phyloP scores from a whole-genome alignment of 352 stramenopile species.

The Phytophthora tentaculata region DNA sequence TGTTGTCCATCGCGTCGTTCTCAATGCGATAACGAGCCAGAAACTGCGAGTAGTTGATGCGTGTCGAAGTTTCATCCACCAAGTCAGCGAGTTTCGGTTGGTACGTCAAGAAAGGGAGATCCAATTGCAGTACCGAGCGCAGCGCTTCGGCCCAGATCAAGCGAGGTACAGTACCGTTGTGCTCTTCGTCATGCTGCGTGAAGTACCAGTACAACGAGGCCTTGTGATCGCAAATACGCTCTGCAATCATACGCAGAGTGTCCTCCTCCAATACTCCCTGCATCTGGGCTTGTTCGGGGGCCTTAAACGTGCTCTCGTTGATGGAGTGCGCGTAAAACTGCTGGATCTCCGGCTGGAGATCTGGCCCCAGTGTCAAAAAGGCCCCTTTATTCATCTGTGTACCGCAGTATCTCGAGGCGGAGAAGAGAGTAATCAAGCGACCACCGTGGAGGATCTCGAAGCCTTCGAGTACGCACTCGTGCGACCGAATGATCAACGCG shows the following conservation, averaged over 20 bases:
- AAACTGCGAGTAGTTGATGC: conserved; percentile 95
- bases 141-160: conserved; percentile 92
- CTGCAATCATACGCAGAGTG: conserved; percentile 93
- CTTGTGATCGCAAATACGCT: conserved; percentile 93
- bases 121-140: conserved; percentile 91
- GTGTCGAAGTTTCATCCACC: conserved; percentile 71
- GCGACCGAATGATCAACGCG: conserved; percentile 92
- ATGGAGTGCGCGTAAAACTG: conserved; percentile 94
- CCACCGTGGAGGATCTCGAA: conserved; percentile 92
- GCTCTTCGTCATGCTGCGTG: conserved; percentile 91
- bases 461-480: conserved; percentile 93
- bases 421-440: conserved; percentile 93
- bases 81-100: conserved; percentile 87
- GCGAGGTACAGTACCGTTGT: conserved; percentile 83
- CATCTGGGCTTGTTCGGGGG: conserved; percentile 67
- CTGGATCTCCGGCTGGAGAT: conserved; percentile 94
- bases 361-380: conserved; percentile 90
- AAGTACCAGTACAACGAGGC: conserved; percentile 95
- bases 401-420: conserved; percentile 91
- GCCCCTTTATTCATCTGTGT: conserved; percentile 94
- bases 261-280: conserved; percentile 89
- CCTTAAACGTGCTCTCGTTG: conserved; percentile 81
- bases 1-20: conserved; percentile 86
- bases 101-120: conserved; percentile 92
- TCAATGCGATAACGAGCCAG: conserved; percentile 93